A percentile compares a stretch with the other conserved stretches of the same genome.
Conservation (phyloP, 2,329 filamentous ascomycete genomes). For the Aureobasidium sp. region DNA sequence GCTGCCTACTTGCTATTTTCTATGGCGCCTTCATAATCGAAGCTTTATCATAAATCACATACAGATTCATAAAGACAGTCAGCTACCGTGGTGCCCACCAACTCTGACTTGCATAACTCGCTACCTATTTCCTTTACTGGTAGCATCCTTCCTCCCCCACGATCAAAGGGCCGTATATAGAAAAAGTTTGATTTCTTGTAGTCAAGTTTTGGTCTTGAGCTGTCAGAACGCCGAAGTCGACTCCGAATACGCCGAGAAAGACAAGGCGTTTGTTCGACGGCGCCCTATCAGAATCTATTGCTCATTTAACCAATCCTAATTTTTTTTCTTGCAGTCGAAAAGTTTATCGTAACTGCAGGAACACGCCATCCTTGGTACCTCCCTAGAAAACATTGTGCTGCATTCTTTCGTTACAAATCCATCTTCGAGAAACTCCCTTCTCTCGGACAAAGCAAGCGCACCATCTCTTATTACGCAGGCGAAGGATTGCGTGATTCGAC, state of each 20-base stretch:
- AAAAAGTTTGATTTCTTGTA: not conserved
- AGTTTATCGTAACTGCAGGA: slow-evolving; percentile 1
- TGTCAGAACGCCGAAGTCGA: not conserved
- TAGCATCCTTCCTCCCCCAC: not conserved
- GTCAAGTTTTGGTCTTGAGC: not conserved
- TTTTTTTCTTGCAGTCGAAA: not conserved
- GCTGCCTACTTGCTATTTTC: too few relatives aligned
- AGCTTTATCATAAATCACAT: too few relatives aligned
- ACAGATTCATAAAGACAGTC: not conserved
- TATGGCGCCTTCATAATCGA: too few relatives aligned
- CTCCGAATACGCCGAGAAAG: not conserved
- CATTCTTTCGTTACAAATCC: not conserved
- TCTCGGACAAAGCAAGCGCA: not conserved
- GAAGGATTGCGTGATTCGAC: slow-evolving; percentile 10
- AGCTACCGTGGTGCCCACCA: not conserved
- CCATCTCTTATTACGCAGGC: not conserved
- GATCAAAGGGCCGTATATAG: not conserved
- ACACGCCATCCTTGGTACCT: slow-evolving; percentile 2
- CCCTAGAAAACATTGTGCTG: not conserved
- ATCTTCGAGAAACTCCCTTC: not conserved
- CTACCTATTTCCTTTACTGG: not conserved
- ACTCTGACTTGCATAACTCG: not conserved
- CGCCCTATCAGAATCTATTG: slow-evolving; percentile 1
- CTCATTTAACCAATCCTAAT: not conserved
- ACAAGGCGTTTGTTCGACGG: not conserved